These are phyloP conservation scores for Penicillium sp. DNA, from an alignment of 2,329 filamentous ascomycete genomes.

Conservation along the genomic window DNA sequence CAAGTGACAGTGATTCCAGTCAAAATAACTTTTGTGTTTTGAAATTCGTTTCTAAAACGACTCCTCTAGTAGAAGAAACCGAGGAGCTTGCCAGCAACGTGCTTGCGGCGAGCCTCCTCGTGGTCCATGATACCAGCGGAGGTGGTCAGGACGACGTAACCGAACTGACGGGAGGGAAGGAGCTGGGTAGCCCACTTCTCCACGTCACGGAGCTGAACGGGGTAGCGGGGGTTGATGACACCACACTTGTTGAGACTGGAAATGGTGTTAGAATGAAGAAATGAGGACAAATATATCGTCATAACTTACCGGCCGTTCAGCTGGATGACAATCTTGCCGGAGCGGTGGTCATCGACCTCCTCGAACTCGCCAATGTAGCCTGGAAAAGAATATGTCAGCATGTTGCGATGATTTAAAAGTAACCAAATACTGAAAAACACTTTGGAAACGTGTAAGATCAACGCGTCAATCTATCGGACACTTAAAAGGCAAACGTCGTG, in stretches of 20 bases:
- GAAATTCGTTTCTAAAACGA: conserved; percentile 21
- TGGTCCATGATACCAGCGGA: conserved; percentile 99
- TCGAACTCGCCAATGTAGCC: conserved; percentile 99
- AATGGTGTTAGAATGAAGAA: conserved; percentile 10
- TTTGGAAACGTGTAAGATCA: conserved; percentile 97
- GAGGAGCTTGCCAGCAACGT: conserved; percentile 98
- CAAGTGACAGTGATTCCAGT: conserved; percentile 24
- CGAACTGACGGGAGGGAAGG: conserved; percentile 98
- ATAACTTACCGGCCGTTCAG: conserved; percentile 78
- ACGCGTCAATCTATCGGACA: conserved; percentile 93
- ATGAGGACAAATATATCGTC: background rate
- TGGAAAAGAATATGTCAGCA: conserved; percentile 58
- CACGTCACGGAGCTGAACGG: conserved; percentile 93
- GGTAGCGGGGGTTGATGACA: conserved; percentile 99
- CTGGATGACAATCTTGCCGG: conserved; percentile 99
- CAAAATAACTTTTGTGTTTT: conserved; percentile 29
- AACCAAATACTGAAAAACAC: conserved; percentile 66
- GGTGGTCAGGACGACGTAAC: conserved; percentile 98
- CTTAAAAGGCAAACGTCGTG: conserved; percentile 99
- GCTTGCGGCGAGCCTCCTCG: conserved; percentile 98
- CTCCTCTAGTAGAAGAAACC: conserved; percentile 93
- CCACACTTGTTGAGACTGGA: conserved; percentile 89
- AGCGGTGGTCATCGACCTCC: conserved; percentile 98
- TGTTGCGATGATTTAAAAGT: conserved; percentile 97
- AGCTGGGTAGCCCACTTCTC: conserved; percentile 99